Percentiles rank a stretch among this genome's conserved stretches.
phyloP scores from a whole-genome alignment of 352 stramenopile species.

The Phytopythium chamaehyphon region DNA sequence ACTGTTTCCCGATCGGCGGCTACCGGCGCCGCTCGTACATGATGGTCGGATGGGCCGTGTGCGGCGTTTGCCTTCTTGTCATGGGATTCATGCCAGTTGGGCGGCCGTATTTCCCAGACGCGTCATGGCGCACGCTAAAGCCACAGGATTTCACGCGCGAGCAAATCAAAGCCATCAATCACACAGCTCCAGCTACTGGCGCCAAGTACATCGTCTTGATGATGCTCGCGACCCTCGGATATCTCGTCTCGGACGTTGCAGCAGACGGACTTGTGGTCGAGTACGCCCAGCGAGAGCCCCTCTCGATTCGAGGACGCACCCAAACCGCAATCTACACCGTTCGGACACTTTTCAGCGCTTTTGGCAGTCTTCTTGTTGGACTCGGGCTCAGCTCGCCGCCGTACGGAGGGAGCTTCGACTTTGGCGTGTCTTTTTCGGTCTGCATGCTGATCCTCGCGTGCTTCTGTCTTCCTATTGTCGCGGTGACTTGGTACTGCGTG shows the following conservation, averaged over 20 bases:
- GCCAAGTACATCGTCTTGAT: slow-evolving; percentile 49
- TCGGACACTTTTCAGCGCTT: slow-evolving; percentile 33
- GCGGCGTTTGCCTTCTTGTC: slow-evolving; percentile 25
- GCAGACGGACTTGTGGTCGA: slow-evolving; percentile 52
- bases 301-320: slow-evolving; percentile 39
- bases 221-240: slow-evolving; percentile 47
- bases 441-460: slow-evolving; percentile 32
- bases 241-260: slow-evolving; percentile 49
- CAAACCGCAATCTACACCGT: slow-evolving; percentile 54
- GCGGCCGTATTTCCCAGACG: slow-evolving; percentile 34
- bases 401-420: slow-evolving; percentile 45
- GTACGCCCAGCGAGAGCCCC: slow-evolving; percentile 51
- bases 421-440: slow-evolving; percentile 32
- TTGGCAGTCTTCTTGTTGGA: slow-evolving; percentile 30
- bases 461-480: slow-evolving; percentile 38
- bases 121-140: slow-evolving; percentile 25
- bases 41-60: slow-evolving; percentile 42
- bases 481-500: slow-evolving; percentile 47
- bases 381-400: slow-evolving; percentile 36
- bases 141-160: slow-evolving; percentile 22
- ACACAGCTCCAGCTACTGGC: slow-evolving; percentile 25
- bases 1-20: slow-evolving; percentile 45
- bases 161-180: slow-evolving; percentile 30
- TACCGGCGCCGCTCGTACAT: slow-evolving; percentile 52
- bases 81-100: slow-evolving; percentile 32